Conservation (phyloP, 805 yeast species). For the Zygoascus bituminiphila region DNA sequence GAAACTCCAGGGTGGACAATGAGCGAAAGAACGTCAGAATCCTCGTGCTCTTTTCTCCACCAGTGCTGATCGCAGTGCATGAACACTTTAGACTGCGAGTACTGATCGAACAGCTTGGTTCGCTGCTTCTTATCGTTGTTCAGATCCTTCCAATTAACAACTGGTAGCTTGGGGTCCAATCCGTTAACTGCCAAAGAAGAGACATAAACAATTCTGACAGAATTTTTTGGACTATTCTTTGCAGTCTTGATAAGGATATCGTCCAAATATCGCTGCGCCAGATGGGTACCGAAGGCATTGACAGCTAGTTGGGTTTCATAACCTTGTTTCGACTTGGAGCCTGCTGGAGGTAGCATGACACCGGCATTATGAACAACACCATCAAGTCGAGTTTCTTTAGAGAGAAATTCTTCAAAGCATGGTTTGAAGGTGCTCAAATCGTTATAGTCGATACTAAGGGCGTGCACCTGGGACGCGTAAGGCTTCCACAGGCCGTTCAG, state of each 20-base stretch:
- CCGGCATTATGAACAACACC: constrained; percentile 39
- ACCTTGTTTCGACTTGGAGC: constrained; percentile 36
- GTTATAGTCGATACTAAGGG: constrained; percentile 18
- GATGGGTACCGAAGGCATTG: constrained; percentile 39
- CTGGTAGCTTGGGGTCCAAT: constrained; percentile 16
- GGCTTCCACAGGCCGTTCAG: constrained; percentile 1
- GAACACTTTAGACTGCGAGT: constrained; percentile 40
- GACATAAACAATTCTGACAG: constrained; percentile 39
- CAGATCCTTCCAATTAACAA: constrained; percentile 31
- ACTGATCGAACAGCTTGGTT: constrained; percentile 15
- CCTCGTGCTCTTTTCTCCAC: constrained; percentile 30
- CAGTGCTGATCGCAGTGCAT: constrained; percentile 31
- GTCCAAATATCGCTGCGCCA: constrained; percentile 35
- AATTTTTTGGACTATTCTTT: constrained; percentile 20
- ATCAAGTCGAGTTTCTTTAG: constrained; percentile 26
- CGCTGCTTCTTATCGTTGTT: constrained; percentile 18
- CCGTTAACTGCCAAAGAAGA: not conserved
- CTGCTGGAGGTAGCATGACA: constrained; percentile 34
- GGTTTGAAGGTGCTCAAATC: constrained; percentile 37
- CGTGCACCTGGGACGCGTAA: constrained; percentile 11
- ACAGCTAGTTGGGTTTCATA: constrained; percentile 40
- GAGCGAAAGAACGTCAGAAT: constrained; percentile 24
- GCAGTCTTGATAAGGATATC: constrained; percentile 33
- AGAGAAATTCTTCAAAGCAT: constrained; percentile 28
- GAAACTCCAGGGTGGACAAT: constrained; percentile 38